Conservation (phyloP, 192 early-diverging fungal species). For the Entomortierella lignicola region DNA sequence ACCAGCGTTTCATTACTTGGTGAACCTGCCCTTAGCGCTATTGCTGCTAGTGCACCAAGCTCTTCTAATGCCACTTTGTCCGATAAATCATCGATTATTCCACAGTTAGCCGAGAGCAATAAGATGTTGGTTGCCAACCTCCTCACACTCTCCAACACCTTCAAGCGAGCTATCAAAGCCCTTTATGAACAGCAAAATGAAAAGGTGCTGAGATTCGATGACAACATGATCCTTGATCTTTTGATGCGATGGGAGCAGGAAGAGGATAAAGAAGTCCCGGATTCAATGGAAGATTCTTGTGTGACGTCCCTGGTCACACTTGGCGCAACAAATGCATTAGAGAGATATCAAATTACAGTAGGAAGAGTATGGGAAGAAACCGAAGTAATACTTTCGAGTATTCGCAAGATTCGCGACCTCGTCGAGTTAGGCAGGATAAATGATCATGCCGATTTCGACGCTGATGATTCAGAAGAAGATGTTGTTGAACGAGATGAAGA, state of each 20-base stretch:
- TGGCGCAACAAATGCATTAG: conserved; percentile 42
- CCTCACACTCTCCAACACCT: conserved; percentile 20
- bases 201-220: conserved; percentile 48
- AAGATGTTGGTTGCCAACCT: conserved; percentile 31
- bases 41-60: conserved; percentile 5
- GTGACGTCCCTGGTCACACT: conserved; percentile 38
- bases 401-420: conserved; percentile 37
- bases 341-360: conserved; percentile 39
- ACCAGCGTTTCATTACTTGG: conserved; percentile 16
- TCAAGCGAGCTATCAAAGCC: conserved; percentile 24
- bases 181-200: conserved; percentile 53
- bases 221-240: conserved; percentile 39
- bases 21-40: conserved; percentile 31
- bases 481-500: conserved; percentile 23
- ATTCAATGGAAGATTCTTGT: conserved; percentile 5
- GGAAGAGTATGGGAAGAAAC: conserved; percentile 46
- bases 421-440: conserved; percentile 43
- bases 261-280: conserved; percentile 12
- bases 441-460: conserved; percentile 26
- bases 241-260: conserved; percentile 48
- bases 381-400: conserved; percentile 25
- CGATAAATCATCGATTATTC: not conserved
- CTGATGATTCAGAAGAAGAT: conserved; percentile 46
- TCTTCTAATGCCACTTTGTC: not conserved
- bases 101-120: conserved; percentile 19